Conservation (phyloP, 2,329 filamentous ascomycete species). For the Myriosclerotinia scirpicola region DNA sequence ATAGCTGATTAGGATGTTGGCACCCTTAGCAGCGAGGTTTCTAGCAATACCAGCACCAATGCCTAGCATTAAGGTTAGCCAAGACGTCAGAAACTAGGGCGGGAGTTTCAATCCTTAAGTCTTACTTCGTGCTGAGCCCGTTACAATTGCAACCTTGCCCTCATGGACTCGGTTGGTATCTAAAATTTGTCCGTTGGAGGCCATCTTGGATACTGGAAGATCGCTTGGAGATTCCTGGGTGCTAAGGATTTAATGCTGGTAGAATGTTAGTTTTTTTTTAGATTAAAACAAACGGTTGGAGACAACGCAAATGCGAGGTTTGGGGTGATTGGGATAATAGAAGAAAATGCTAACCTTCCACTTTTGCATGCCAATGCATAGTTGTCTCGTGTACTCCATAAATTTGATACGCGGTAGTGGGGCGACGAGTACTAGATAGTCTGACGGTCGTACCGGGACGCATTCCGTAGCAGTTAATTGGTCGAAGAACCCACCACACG, state of each 20-base stretch:
- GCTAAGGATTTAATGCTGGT: not conserved
- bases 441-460: no score
- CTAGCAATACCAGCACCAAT: conserved; percentile 64
- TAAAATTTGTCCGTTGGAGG: not conserved
- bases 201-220: not conserved
- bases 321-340: not conserved
- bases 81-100: not conserved
- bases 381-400: no score
- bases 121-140: conserved; percentile 71
- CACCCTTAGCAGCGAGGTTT: conserved; percentile 66
- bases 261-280: not conserved
- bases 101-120: not conserved
- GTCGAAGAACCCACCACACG: no score
- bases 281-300: not conserved
- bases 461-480: not conserved
- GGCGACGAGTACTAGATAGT: not conserved
- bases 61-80: conserved; percentile 48
- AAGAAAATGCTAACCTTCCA: not conserved
- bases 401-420: not conserved
- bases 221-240: not conserved
- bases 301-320: not conserved
- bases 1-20: conserved; percentile 61
- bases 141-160: conserved; percentile 74
- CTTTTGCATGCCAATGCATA: not conserved
- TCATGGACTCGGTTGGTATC: conserved; percentile 42